Evolutionary conservation across 306 rosid genomes (phyloP), one percentile per base, ranked within the genome.

Genomic region (Cucurbita maxima): DNA sequence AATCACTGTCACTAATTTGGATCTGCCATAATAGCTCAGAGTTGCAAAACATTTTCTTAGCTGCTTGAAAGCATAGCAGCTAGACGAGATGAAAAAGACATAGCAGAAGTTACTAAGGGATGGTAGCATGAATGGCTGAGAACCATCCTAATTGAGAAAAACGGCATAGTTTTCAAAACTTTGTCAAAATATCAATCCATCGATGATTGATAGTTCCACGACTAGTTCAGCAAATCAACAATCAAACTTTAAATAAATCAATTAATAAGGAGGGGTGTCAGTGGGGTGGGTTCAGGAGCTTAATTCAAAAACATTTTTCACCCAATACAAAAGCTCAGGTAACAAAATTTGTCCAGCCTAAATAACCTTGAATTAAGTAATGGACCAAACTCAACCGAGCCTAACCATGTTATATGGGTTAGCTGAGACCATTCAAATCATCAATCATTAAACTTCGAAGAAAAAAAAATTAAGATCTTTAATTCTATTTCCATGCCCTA

Each of bases 1-100:
- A 52, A 76, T 12, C 58, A 71, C 55, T 69, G 72, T 62, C 74
- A 69, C 74, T 25, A 70, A 75, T 71, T 70, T 60, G 54, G 80
- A 70, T 62, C 14, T 12, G 30, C 30, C 36, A 80, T 61, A 73
- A 47, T 57, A 58, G 77, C 76, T 43, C 16, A 44, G 45, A 73
- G 47, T 43, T 14, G 58, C 38, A 60, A 48, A 67, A 76, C 44
- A 44, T 57, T 74, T 41, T 58, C 55, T 43, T 58, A 58, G 54
- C 77, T 56, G 69, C 75, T 53, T 36, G 36, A 2, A 36, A 52
- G 19, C 62, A 72, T 53, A 36, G 73, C 51, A 48, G 41, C 73
- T 68, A 68, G 41, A 22, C 19, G 16, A 64, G 40, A 40, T 15
- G 18, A 13, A 68, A 19, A 68, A 68, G 57, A 14, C 41, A 64